Base-by-base conservation (phyloP, 2,329 filamentous ascomycete species). In the Sarocladium oryzae region DNA sequence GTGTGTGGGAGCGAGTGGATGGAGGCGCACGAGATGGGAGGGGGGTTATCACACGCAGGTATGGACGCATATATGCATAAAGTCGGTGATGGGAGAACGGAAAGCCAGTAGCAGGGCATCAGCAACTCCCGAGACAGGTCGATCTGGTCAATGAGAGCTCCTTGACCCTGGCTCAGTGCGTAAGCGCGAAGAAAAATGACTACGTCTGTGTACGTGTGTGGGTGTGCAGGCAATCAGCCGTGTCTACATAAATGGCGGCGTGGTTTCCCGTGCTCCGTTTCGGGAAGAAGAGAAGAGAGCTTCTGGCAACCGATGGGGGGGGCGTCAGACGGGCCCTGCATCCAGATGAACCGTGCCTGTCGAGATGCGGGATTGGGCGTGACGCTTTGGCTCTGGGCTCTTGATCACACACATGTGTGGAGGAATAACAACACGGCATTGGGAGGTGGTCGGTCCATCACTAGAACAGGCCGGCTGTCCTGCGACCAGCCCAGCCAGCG, bases 11-110 rank as follows among this genome's bases (percentile, higher is more conserved):
- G 43, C 43, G 26, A 24, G 15, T 45, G n/a, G 4, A 45, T 20
- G 28, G 18, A n/a, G n/a, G n/a, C n/a, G n/a, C n/a, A n/a, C n/a
- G n/a, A n/a, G n/a, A n/a, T n/a, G n/a, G n/a, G n/a, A n/a, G n/a
- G n/a, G n/a, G n/a, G n/a, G n/a, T 20, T 13, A 8, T 40, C 13
- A 6, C 16, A 9, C 16, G 18, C 36, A 43, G 8, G 11, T 20
- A 28, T 26, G 10, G n/a, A 23, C 23, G 40, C 40, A 43, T 43
- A 24, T 20, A 43, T 43, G 40, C 40, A 43, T n/a, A 43, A 40
- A 8, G 36, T 13, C 36, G 18, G 36, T n/a, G 21, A 24, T 43
- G 23, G 23, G 40, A 43, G 4, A 11, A 28, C 4, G 10, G 40
- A 13, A n/a, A 10, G 20, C 4, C 4, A 26, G 21, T 6, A 8